phyloP scores from a whole-genome alignment of 2,329 filamentous ascomycete species.

The Neoarthrinium moseri region DNA sequence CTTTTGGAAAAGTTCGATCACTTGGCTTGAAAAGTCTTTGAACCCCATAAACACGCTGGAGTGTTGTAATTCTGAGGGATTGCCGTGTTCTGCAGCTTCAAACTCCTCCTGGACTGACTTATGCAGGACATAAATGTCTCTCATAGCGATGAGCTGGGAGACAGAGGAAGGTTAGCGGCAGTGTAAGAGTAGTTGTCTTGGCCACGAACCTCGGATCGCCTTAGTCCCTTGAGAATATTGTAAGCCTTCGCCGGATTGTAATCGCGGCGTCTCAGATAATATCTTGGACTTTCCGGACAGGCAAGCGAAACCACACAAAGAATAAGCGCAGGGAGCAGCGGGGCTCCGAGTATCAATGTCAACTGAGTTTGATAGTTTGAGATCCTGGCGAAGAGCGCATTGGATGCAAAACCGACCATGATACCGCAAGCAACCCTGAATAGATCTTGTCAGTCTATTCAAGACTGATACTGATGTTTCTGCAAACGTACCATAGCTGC shows the following conservation, averaged over 20 bases:
- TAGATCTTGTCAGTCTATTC: too few relatives aligned
- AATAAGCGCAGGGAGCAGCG: conserved; percentile 25
- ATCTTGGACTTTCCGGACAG: conserved; percentile 34
- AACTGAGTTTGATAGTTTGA: conserved; percentile 16
- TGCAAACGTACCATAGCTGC: conserved; percentile 37
- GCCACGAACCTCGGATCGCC: conserved; percentile 28
- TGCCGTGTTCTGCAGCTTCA: neutral
- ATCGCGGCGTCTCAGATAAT: conserved; percentile 30
- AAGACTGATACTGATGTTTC: neutral
- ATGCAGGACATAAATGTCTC: conserved; percentile 36
- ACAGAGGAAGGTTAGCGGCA: neutral
- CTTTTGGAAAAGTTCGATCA: conserved; percentile 18
- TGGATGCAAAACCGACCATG: conserved; percentile 33
- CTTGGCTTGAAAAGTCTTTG: neutral
- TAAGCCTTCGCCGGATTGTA: conserved; percentile 28
- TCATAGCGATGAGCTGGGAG: neutral
- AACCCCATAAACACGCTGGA: neutral
- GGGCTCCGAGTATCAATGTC: conserved; percentile 30
- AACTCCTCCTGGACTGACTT: conserved; percentile 17
- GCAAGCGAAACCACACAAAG: conserved; percentile 27
- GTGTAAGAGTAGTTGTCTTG: neutral
- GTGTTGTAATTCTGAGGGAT: too few relatives aligned
- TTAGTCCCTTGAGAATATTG: conserved; percentile 25
- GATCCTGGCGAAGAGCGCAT: conserved; percentile 1
- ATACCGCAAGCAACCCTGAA: conserved; percentile 35